Base-by-base conservation (phyloP, 1,284 basidiomycete genomes). In the Athelia sp. region DNA sequence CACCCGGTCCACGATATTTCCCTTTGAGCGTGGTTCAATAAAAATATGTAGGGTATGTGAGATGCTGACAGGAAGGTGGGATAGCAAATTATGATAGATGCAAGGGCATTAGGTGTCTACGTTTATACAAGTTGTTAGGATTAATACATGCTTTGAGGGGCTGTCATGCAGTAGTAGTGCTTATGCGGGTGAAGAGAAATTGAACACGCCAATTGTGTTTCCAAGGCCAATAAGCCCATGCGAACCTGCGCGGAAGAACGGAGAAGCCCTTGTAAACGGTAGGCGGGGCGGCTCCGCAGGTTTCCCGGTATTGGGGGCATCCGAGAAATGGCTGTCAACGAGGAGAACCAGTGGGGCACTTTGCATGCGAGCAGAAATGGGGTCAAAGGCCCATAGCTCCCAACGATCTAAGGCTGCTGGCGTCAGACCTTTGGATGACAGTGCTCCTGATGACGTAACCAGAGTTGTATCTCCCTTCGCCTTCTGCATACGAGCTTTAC, bases 381-480 rank as follows among this genome's bases (percentile, higher is more conserved):
- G 78, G 58, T 90, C 84, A 58, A 86, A 85, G 34, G 72, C 76
- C 88, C 88, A 91, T 26, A 87, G 59, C 57, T 91, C 87, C 89
- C 88, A 91, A 50, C 88, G 72, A 53, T 90, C 84, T 45, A 91
- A 64, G 19, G 81, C 81, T 14, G 82, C 73, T 17, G 67, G 59
- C 21, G 83, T 79, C 49, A 90, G 62, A 4, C 84, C 84, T 17
- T 69, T 60, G 2, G 60, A 58, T 22, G 61, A 58, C 38, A 57
- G 47, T 52, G 46, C 55, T 61, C 10, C 26, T 6, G 26, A 29
- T 13, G 26, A 4, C 26, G 13, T 29, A 29, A 4, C 13, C 26
- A 13, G 6, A 59, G 56, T 48, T 64, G 68, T 19, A 54, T 59
- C 47, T 4, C 26, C 26, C 26, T 29, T 29, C 26, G 26, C 61